Evolutionary conservation across 768 basidiomycete genomes (phyloP), one percentile per base, ranked within the genome.

Genomic region (Lactifluus subvellereus): DNA sequence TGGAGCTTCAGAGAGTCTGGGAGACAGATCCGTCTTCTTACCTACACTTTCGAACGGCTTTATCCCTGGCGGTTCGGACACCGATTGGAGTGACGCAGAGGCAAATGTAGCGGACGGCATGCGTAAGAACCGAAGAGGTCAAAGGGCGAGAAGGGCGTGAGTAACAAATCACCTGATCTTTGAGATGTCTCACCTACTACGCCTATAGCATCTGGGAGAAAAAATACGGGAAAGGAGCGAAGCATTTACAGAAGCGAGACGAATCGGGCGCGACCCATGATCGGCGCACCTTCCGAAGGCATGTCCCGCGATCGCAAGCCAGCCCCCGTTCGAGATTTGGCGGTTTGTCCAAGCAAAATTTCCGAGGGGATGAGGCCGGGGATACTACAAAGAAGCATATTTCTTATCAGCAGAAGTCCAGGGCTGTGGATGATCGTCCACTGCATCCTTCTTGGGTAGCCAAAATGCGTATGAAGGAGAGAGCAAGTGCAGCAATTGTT

Each of bases 381-480:
- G 4, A 32, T 37, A n/a, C 27, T 8, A n/a, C 40, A 27, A 45
- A 53, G 43, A 59, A 35, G 54, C 54, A 42, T 13, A 60, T 18
- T 30, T 59, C 53, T 53, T 66, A 22, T 40, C 59, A 40, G 57
- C 57, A 37, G 50, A 66, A 60, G 61, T 54, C 65, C 27, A 38
- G 59, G 61, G 51, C 61, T 49, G 49, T 56, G 33, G 69, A 73
- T 43, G 74, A 74, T 20, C 79, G 71, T 71, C 78, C 83, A 35
- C 67, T 97, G 59, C 97, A 99, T 75, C 96, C 97, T 2, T 96
- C 93, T 14, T 99, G 97, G 96, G 91, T 91, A 73, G 97, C 97
- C 6, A 98, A 95, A 76, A 82, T 80, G 74, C 86, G 84, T 72
- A 73, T 87, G 62, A 92, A 89, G 75, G 84, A 88, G 76, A 85